Conservation (phyloP, 805 yeast genomes). For the Brettanomyces nanus region DNA sequence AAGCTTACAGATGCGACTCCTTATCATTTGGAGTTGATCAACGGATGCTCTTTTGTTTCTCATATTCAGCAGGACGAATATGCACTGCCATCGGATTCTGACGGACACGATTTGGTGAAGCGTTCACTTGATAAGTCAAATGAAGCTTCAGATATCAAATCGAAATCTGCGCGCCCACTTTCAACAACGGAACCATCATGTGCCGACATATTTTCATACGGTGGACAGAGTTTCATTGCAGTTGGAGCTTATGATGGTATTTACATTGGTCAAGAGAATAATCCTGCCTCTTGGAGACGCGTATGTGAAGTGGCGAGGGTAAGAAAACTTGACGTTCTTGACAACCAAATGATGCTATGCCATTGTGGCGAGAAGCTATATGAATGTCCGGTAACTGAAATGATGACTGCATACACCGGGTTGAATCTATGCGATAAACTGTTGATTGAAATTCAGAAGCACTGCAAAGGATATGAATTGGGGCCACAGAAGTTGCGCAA, state of each 20-base stretch:
- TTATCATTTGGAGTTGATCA: conserved; percentile 16
- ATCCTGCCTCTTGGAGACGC: conserved; percentile 45
- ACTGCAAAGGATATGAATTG: conserved; percentile 53
- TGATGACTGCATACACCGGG: conserved; percentile 51
- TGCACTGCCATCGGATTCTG: neutral
- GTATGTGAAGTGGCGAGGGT: conserved; percentile 46
- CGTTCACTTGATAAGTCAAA: conserved; percentile 4
- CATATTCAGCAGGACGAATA: neutral
- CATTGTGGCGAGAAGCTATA: conserved; percentile 47
- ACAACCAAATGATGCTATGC: conserved; percentile 47
- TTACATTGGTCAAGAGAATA: conserved; percentile 38
- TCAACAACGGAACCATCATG: conserved; percentile 1
- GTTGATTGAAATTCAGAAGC: conserved; percentile 21
- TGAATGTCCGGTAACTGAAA: conserved; percentile 54
- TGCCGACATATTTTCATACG: neutral
- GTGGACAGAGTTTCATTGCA: conserved; percentile 30
- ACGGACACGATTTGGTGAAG: conserved; percentile 2
- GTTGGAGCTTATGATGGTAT: conserved; percentile 62
- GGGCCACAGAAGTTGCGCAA: conserved; percentile 62
- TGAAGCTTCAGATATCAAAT: conserved; percentile 8
- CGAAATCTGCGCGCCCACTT: neutral
- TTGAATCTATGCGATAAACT: conserved; percentile 27
- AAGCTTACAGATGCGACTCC: conserved; percentile 8
- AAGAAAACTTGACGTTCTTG: conserved; percentile 52
- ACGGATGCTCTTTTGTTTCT: conserved; percentile 14